phyloP scores from a whole-genome alignment of 2,329 filamentous ascomycete genomes.

The Fusarium napiforme region DNA sequence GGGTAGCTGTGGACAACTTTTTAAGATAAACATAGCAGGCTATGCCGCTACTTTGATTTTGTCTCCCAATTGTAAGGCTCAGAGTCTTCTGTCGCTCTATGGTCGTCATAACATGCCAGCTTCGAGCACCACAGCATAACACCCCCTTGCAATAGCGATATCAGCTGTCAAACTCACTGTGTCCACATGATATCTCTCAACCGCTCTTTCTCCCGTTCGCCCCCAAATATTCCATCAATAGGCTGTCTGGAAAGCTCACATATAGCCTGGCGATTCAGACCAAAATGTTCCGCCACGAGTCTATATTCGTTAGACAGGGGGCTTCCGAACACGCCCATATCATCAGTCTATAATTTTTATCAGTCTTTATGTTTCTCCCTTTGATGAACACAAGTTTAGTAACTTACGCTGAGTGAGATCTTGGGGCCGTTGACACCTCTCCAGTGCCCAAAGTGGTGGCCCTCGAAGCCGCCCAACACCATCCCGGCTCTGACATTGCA shows the following conservation, averaged over 20 bases:
- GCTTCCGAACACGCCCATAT: slow-evolving; percentile 84
- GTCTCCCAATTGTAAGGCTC: not conserved
- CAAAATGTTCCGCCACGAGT: slow-evolving; percentile 77
- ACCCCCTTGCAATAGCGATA: not conserved
- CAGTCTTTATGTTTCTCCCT: not conserved
- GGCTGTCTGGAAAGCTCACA: slow-evolving; percentile 68
- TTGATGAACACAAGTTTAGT: not conserved
- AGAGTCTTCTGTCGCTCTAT: not conserved
- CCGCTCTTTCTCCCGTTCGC: slow-evolving; percentile 68
- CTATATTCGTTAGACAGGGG: slow-evolving; percentile 80
- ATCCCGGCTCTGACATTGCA: slow-evolving; percentile 84
- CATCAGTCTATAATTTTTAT: slow-evolving; percentile 71
- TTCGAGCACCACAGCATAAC: not conserved
- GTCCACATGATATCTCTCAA: slow-evolving; percentile 64
- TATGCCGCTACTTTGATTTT: not conserved
- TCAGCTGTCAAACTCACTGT: not conserved
- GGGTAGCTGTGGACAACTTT: not conserved
- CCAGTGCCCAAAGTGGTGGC: slow-evolving; percentile 85
- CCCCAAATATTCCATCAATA: slow-evolving; percentile 74
- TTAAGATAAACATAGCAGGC: not conserved
- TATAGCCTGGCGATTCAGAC: slow-evolving; percentile 59
- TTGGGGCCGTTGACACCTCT: slow-evolving; percentile 65
- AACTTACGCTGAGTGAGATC: slow-evolving; percentile 75
- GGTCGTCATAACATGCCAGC: not conserved
- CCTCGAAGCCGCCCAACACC: slow-evolving; percentile 71